Percentiles rank a stretch among this genome's conserved stretches.
phyloP scores from a whole-genome alignment of 495 filamentous ascomycete genomes.

The Lasiosphaeria miniovina region DNA sequence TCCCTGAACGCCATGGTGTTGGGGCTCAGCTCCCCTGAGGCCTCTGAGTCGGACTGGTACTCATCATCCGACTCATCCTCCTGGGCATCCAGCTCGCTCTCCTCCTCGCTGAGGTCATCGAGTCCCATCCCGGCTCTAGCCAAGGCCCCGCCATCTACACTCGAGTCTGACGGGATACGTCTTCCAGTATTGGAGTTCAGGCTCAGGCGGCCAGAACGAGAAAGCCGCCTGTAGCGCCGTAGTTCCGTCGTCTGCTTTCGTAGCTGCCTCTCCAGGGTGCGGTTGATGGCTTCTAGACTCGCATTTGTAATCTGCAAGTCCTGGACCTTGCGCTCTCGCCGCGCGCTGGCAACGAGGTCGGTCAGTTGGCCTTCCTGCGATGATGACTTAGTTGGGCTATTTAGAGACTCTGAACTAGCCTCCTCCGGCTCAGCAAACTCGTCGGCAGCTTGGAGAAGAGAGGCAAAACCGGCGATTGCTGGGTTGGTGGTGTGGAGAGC shows the following conservation, averaged over 20 bases:
- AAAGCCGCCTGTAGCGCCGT: conserved; percentile 76
- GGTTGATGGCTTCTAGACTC: conserved; percentile 93
- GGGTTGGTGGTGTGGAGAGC: conserved; percentile 16
- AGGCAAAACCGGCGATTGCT: conserved; percentile 33
- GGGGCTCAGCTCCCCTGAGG: conserved; percentile 48
- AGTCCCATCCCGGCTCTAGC: conserved; percentile 32
- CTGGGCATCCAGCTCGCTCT: conserved; percentile 34
- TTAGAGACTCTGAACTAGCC: conserved; percentile 31
- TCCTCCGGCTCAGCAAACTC: conserved; percentile 39
- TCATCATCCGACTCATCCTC: conserved; percentile 40
- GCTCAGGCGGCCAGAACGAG: conserved; percentile 70
- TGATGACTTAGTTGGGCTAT: conserved; percentile 51
- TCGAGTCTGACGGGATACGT: conserved; percentile 27
- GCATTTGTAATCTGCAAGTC: conserved; percentile 98
- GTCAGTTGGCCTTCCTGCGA: conserved; percentile 52
- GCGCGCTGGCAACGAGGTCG: conserved; percentile 75
- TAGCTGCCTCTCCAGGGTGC: conserved; percentile 85
- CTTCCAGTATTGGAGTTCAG: conserved; percentile 24
- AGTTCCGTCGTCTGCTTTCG: conserved; percentile 88
- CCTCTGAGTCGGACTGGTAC: conserved; percentile 38
- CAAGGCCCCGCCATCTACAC: conserved; percentile 27
- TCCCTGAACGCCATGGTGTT: conserved; percentile 42
- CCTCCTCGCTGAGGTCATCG: conserved; percentile 54
- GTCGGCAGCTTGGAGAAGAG: conserved; percentile 48
- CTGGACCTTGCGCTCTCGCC: conserved; percentile 89